phyloP scores from a whole-genome alignment of 2,329 filamentous ascomycete species.

The Leptographium galeiforme region DNA sequence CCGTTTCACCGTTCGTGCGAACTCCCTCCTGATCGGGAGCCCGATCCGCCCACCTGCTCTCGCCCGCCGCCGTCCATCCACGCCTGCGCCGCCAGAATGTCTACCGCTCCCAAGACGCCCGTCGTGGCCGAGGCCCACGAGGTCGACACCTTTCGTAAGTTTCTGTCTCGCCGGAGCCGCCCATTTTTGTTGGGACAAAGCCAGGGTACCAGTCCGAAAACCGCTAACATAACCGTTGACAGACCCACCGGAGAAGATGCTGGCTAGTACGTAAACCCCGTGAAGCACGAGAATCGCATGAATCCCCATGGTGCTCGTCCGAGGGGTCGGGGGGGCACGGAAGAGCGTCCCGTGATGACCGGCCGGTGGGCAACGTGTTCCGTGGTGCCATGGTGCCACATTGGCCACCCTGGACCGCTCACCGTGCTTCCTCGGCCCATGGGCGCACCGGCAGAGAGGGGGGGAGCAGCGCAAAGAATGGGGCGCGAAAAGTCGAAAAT shows the following conservation, averaged over 20 bases:
- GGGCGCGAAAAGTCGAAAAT: background rate
- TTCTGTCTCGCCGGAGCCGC: background rate
- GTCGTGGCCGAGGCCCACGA: slow-evolving; percentile 65
- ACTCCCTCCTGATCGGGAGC: background rate
- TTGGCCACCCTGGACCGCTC: no score
- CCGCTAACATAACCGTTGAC: slow-evolving; percentile 11
- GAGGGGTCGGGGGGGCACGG: no score
- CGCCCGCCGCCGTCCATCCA: background rate
- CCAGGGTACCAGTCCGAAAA: background rate
- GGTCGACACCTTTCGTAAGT: slow-evolving; percentile 60
- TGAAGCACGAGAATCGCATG: background rate
- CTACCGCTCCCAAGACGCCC: slow-evolving; percentile 29
- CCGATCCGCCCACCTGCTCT: background rate
- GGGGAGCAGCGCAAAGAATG: background rate
- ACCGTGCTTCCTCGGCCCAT: background rate
- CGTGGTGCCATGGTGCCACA: background rate
- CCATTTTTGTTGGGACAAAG: slow-evolving; percentile 8
- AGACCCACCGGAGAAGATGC: slow-evolving; percentile 55
- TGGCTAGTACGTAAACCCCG: slow-evolving; percentile 41
- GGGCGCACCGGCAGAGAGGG: background rate
- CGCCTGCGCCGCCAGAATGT: slow-evolving; percentile 24
- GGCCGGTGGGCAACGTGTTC: no score
- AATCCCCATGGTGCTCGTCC: background rate
- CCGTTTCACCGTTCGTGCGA: background rate
- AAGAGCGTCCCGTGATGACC: background rate